These are phyloP conservation scores for Dactylellina cionopaga DNA, from an alignment of 2,329 filamentous ascomycete genomes.

Conservation along the genomic window DNA sequence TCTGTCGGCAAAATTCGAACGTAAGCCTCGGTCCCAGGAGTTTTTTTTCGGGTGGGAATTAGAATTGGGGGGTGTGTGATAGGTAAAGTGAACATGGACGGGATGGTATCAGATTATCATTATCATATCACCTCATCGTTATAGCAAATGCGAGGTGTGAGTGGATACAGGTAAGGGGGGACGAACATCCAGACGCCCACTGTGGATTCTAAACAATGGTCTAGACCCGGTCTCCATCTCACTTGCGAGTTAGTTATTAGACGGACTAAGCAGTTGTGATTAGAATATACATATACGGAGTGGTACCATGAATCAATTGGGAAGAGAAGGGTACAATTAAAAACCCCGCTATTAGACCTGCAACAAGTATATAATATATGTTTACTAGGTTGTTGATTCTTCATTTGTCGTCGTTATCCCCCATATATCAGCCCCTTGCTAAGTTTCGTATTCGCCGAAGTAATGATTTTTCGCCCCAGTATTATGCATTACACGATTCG, in stretches of 20 bases:
- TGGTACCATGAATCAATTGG: no score
- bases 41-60: not conserved
- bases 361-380: no score
- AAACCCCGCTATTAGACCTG: no score
- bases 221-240: conserved; percentile 5
- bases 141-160: not conserved
- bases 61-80: not conserved
- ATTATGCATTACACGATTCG: conserved; percentile 30
- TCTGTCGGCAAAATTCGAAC: not conserved
- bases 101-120: conserved; percentile 7
- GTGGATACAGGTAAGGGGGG: conserved; percentile 13
- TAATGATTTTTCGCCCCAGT: not conserved
- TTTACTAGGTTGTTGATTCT: no score
- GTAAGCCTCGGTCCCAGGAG: not conserved
- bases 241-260: no score
- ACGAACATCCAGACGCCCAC: not conserved
- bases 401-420: not conserved
- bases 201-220: not conserved
- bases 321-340: no score
- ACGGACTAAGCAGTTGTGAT: no score
- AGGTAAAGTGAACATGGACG: not conserved
- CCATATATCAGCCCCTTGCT: conserved; percentile 2
- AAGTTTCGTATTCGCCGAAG: conserved; percentile 39
- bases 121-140: not conserved
- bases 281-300: no score